Evolutionary conservation across 2,329 filamentous ascomycete genomes (phyloP).

Genomic region (Penicillium expansum): DNA sequence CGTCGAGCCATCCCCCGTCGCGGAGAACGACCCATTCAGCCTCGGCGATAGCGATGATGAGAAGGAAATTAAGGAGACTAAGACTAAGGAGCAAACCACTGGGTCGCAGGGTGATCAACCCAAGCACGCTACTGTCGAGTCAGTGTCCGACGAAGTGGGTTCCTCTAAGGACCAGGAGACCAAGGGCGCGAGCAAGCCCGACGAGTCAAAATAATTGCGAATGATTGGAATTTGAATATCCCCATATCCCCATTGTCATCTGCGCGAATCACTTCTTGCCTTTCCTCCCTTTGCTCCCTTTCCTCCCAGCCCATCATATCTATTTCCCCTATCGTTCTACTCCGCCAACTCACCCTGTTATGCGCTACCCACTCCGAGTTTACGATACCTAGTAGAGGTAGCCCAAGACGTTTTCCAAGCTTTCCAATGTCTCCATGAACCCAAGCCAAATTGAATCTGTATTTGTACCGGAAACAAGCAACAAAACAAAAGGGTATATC

Average conservation of each 20-base stretch:
- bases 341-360: neutral
- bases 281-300: neutral
- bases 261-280: neutral
- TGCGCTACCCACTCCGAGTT: neutral
- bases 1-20: slow-evolving; percentile 78
- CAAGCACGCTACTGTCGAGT: slow-evolving; percentile 60
- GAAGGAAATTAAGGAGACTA: slow-evolving; percentile 72
- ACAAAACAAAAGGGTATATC: slow-evolving; percentile 19
- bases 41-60: slow-evolving; percentile 95
- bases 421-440: neutral
- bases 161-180: slow-evolving; percentile 26
- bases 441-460: slow-evolving; percentile 9
- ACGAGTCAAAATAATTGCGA: slow-evolving; percentile 27
- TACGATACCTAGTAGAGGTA: slow-evolving; percentile 13
- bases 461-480: slow-evolving; percentile 5
- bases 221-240: slow-evolving; percentile 1
- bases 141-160: slow-evolving; percentile 43
- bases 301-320: neutral
- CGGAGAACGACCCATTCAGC: slow-evolving; percentile 93
- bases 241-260: neutral
- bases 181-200: slow-evolving; percentile 22
- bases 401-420: neutral
- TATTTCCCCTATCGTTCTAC: neutral
- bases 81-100: slow-evolving; percentile 60
- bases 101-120: slow-evolving; percentile 56